phyloP scores from a whole-genome alignment of 176 grass and related monocot species.

The Bothriochloa decipiens region DNA sequence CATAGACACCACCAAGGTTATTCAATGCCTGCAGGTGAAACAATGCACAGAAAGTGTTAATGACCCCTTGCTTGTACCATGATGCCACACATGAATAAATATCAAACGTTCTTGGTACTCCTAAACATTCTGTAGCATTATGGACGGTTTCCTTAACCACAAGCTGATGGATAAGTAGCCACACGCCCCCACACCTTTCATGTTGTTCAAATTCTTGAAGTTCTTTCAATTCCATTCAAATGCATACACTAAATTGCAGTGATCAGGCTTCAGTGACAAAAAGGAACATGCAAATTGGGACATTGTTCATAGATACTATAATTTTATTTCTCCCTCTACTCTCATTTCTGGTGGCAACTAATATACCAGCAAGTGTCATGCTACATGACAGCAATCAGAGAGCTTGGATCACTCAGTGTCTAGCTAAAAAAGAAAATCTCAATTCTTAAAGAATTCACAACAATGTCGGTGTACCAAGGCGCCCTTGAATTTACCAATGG shows the following conservation, averaged over 20 bases:
- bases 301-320: neutral
- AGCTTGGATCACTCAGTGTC: neutral
- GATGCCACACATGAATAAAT: slow-evolving; percentile 4
- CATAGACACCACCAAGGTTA: slow-evolving; percentile 94
- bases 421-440: neutral
- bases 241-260: slow-evolving; percentile 15
- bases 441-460: neutral
- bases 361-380: neutral
- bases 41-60: slow-evolving; percentile 4
- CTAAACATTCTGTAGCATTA: slow-evolving; percentile 7
- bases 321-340: neutral
- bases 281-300: neutral
- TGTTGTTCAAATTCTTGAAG: slow-evolving; percentile 1
- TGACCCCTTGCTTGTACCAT: neutral
- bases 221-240: slow-evolving; percentile 1
- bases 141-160: too few species aligned
- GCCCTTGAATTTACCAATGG: slow-evolving; percentile 27
- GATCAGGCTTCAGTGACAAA: slow-evolving; percentile 3
- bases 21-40: slow-evolving; percentile 79
- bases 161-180: too few species aligned
- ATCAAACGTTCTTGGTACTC: slow-evolving; percentile 19
- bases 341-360: slow-evolving; percentile 15
- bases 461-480: neutral
- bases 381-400: neutral
- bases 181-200: too few species aligned